phyloP scores from a whole-genome alignment of 2,329 filamentous ascomycete genomes.

The Colletotrichum lini region DNA sequence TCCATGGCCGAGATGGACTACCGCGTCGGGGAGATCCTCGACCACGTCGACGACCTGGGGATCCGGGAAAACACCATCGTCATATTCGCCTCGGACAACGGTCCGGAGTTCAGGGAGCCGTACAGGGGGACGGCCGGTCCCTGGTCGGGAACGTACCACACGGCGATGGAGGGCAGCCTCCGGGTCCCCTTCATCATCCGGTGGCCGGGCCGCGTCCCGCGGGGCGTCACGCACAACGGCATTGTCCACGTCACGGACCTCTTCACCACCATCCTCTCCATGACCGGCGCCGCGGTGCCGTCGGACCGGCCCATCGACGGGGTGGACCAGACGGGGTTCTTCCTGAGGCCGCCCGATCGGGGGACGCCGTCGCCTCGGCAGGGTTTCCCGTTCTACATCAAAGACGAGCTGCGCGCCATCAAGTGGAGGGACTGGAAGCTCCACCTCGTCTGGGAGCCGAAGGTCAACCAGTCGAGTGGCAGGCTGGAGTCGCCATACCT shows the following conservation, averaged over 20 bases:
- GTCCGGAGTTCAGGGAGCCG: slow-evolving; percentile 51
- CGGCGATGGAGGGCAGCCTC: slow-evolving; percentile 54
- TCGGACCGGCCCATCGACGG: slow-evolving; percentile 51
- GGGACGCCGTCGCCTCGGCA: slow-evolving; percentile 39
- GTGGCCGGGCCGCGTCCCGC: slow-evolving; percentile 51
- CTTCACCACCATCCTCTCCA: slow-evolving; percentile 50
- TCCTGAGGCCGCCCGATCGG: slow-evolving; percentile 43
- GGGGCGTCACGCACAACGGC: slow-evolving; percentile 47
- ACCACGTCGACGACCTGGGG: slow-evolving; percentile 50
- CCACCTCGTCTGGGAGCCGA: slow-evolving; percentile 53
- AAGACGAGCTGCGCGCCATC: slow-evolving; percentile 52
- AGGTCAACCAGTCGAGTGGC: slow-evolving; percentile 51
- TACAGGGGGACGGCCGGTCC: slow-evolving; percentile 52
- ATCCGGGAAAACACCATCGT: slow-evolving; percentile 51
- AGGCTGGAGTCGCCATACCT: slow-evolving; percentile 52
- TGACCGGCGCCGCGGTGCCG: slow-evolving; percentile 44
- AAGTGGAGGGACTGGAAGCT: slow-evolving; percentile 56
- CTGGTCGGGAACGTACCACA: slow-evolving; percentile 54
- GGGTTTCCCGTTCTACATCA: slow-evolving; percentile 53
- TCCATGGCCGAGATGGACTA: slow-evolving; percentile 54
- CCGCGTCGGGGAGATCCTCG: slow-evolving; percentile 50
- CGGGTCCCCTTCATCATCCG: slow-evolving; percentile 54
- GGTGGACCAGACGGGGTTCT: slow-evolving; percentile 48
- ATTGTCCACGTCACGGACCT: slow-evolving; percentile 53
- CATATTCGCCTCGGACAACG: slow-evolving; percentile 55